Conservation (phyloP, 352 stramenopile species). For the Pythium vanterpoolii region DNA sequence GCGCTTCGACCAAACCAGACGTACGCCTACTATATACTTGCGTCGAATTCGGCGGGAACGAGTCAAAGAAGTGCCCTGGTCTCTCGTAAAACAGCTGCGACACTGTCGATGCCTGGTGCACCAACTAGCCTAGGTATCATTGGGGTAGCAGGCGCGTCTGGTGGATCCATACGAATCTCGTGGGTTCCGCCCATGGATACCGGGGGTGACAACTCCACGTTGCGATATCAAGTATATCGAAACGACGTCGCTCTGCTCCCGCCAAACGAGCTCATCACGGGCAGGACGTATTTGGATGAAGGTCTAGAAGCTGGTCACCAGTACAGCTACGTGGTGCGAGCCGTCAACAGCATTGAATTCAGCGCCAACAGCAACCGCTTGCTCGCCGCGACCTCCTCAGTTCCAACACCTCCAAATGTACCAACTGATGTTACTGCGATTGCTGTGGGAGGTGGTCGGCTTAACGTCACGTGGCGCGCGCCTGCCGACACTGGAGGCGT, state of each 20-base stretch:
- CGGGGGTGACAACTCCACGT: slow-evolving; percentile 32
- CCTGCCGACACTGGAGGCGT: slow-evolving; percentile 39
- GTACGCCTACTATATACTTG: slow-evolving; percentile 41
- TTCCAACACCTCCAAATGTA: slow-evolving; percentile 18
- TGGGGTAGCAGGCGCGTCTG: slow-evolving; percentile 5
- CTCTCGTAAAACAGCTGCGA: slow-evolving; percentile 19
- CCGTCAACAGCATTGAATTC: slow-evolving; percentile 34
- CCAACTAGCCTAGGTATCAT: slow-evolving; percentile 23
- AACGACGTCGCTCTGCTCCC: slow-evolving; percentile 20
- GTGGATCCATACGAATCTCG: slow-evolving; percentile 39
- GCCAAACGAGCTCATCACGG: slow-evolving; percentile 1
- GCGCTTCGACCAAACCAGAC: slow-evolving; percentile 32
- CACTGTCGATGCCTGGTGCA: slow-evolving; percentile 25
- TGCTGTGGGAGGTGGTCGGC: slow-evolving; percentile 25
- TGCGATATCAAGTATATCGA: slow-evolving; percentile 41
- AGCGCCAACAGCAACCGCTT: slow-evolving; percentile 31
- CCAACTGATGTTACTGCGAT: slow-evolving; percentile 8
- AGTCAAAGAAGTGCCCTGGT: slow-evolving; percentile 27
- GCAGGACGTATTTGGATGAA: slow-evolving; percentile 23
- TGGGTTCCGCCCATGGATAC: slow-evolving; percentile 44
- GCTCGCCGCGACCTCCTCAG: slow-evolving; percentile 24
- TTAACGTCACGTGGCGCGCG: slow-evolving; percentile 31
- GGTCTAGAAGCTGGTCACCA: slow-evolving; percentile 26
- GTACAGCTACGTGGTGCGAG: slow-evolving; percentile 44
- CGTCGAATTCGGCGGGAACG: slow-evolving; percentile 42